Evolutionary conservation across 805 yeast genomes (phyloP).

Genomic region (Dipodascus albidus): DNA sequence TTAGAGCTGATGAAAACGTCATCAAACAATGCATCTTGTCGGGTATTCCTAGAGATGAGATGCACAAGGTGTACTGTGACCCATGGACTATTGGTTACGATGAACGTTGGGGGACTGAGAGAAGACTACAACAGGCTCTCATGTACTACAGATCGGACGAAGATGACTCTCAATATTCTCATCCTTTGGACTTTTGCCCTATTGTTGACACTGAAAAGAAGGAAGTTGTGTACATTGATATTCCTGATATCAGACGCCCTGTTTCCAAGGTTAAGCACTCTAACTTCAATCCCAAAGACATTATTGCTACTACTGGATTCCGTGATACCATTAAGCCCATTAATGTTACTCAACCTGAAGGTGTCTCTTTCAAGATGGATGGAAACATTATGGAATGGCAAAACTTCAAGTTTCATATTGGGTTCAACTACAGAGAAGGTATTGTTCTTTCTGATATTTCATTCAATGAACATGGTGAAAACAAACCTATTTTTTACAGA

Average conservation of each 20-base stretch:
- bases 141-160: slow-evolving; percentile 66
- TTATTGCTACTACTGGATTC: slow-evolving; percentile 46
- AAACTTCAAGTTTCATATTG: slow-evolving; percentile 66
- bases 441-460: slow-evolving; percentile 63
- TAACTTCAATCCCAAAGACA: slow-evolving; percentile 56
- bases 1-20: slow-evolving; percentile 61
- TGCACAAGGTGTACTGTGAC: slow-evolving; percentile 51
- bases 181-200: slow-evolving; percentile 74
- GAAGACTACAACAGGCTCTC: slow-evolving; percentile 70
- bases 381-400: slow-evolving; percentile 69
- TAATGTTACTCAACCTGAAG: slow-evolving; percentile 68
- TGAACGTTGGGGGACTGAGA: slow-evolving; percentile 67
- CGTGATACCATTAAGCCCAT: slow-evolving; percentile 57
- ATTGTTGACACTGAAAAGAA: slow-evolving; percentile 62
- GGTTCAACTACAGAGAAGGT: slow-evolving; percentile 80
- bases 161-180: slow-evolving; percentile 66
- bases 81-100: slow-evolving; percentile 64
- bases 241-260: slow-evolving; percentile 65
- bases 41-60: slow-evolving; percentile 53
- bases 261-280: slow-evolving; percentile 57
- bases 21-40: slow-evolving; percentile 61
- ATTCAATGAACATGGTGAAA: slow-evolving; percentile 63
- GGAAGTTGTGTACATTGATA: slow-evolving; percentile 63
- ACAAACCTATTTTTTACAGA: slow-evolving; percentile 65
- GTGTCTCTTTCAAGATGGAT: slow-evolving; percentile 63